A percentile compares a stretch with the other conserved stretches of the same genome.
Evolutionary conservation across 176 grass and related monocot species (phyloP).

Genomic region (Oryza officinalis): DNA sequence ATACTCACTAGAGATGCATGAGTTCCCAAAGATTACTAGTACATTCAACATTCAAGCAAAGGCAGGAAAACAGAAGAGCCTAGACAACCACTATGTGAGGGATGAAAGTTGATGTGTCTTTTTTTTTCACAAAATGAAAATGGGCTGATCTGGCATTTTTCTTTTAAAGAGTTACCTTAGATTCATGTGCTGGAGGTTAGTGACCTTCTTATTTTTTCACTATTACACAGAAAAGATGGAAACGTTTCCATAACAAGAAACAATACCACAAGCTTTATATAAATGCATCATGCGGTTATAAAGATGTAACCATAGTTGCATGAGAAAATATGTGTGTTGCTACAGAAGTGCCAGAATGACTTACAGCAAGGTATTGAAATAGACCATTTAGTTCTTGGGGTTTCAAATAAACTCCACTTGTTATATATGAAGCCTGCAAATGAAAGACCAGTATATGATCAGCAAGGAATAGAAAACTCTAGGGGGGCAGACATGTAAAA

Average conservation of each 20-base stretch:
- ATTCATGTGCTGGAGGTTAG: neutral
- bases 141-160: neutral
- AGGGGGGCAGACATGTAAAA: neutral
- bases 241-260: neutral
- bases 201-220: neutral
- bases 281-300: neutral
- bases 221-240: conserved; percentile 7
- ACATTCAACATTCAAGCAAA: neutral
- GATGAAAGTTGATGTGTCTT: neutral
- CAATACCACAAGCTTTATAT: neutral
- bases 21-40: neutral
- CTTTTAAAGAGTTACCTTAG: too few species aligned
- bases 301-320: neutral
- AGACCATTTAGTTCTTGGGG: conserved; percentile 82
- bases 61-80: neutral
- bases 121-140: neutral
- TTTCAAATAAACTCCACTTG: conserved; percentile 94
- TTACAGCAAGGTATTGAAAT: conserved; percentile 90
- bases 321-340: neutral
- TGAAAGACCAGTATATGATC: conserved; percentile 24
- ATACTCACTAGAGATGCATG: neutral
- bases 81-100: neutral
- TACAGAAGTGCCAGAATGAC: neutral
- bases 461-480: conserved; percentile 18
- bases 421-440: conserved; percentile 91